Base-by-base conservation (phyloP, 2,329 filamentous ascomycete genomes). In the Trichoderma simmonsii region DNA sequence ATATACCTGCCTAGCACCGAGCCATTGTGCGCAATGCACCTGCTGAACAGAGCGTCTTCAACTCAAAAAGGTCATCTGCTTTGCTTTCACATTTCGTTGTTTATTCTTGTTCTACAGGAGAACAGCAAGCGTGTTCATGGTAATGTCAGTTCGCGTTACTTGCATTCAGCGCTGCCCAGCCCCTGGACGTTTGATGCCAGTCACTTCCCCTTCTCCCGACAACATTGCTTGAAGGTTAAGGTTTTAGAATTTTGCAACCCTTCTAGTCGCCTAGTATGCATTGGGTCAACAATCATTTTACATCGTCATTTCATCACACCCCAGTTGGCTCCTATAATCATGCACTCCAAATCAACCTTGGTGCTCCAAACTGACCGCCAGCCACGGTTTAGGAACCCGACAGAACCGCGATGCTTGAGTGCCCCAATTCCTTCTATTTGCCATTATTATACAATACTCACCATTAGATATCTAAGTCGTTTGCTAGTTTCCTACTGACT, bases 401-500 rank as follows among this genome's bases (percentile, higher is more conserved):
- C 43, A 11, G 4, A 15, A 15, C 14, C n/a, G 18, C 28, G 43
- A 65, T 26, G 12, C 39, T 11, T 1, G 24, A 14, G 32, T 7
- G 8, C n/a, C 0, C n/a, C 11, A 24, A 51, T 51, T 14, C 1
- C 5, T 51, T 21, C 1, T n/a, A 18, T 34, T 21, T 34, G 11
- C 1, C 26, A 32, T 32, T 3, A 32, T n/a, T 15, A 34, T 34
- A 9, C 18, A 65, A 4, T 30, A 2, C 61, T 32, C 18, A 3
- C 26, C 18, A 21, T 32, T 32, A 4, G 5, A 14, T 54, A 6
- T 56, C 5, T n/a, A 32, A 34, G 12, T 14, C 9, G 8, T 15
- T 36, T 28, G 1, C 1, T n/a, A 2, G 3, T 14, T n/a, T 48
- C 5, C 12, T 21, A 7, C 9, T 5, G 4, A 56, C 0, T 12